Evolutionary conservation across 768 basidiomycete species (phyloP).

Genomic region (Tricholoma matsutake): DNA sequence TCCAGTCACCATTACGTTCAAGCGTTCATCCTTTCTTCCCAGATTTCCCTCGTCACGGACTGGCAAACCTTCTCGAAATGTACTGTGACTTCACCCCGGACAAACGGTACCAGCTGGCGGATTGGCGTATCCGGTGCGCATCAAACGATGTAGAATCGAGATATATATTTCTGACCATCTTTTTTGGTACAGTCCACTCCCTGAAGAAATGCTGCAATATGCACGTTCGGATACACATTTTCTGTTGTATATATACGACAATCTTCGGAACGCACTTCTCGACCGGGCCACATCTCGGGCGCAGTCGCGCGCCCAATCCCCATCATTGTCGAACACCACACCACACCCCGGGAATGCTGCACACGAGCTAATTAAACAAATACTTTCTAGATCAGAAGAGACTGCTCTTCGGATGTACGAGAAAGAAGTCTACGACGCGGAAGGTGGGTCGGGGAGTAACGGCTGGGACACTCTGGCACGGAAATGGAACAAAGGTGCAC

Average conservation of each 20-base stretch:
- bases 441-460: conserved; percentile 56
- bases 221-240: conserved; percentile 97
- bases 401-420: conserved; percentile 74
- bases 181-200: conserved; percentile 55
- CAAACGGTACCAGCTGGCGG: conserved; percentile 95
- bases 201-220: conserved; percentile 86
- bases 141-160: neutral
- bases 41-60: conserved; percentile 84
- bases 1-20: neutral
- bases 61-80: conserved; percentile 80
- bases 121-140: conserved; percentile 88
- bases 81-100: conserved; percentile 90
- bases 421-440: conserved; percentile 65
- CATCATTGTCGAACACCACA: conserved; percentile 21
- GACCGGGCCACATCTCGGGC: conserved; percentile 50
- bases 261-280: conserved; percentile 83
- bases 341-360: conserved; percentile 20
- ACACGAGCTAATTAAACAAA: conserved; percentile 52
- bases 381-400: conserved; percentile 69
- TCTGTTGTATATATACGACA: conserved; percentile 89
- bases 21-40: conserved; percentile 1
- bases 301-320: conserved; percentile 39
- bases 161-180: neutral
- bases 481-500: conserved; percentile 75
- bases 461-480: conserved; percentile 79